A percentile compares a stretch with the other conserved stretches of the same genome.
Evolutionary conservation across 1,284 basidiomycete species (phyloP).

Genomic region (Cystobasidiaceae sp.): DNA sequence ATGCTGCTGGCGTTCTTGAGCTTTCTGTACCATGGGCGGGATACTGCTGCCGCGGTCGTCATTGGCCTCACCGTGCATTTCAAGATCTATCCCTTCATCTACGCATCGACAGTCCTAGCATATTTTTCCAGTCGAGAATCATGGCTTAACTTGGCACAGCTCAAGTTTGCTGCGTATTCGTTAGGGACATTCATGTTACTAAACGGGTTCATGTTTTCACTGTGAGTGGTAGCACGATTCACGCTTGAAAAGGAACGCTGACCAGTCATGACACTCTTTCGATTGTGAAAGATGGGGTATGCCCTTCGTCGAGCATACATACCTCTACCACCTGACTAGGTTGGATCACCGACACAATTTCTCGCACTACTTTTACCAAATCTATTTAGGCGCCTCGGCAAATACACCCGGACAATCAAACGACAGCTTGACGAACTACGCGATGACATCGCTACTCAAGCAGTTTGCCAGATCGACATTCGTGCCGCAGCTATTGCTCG

Average conservation of each 20-base stretch:
- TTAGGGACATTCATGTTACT: conserved; percentile 64
- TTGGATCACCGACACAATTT: conserved; percentile 98
- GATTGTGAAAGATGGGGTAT: conserved; percentile 70
- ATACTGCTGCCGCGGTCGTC: conserved; percentile 57
- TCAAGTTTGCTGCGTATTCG: conserved; percentile 65
- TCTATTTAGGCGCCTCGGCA: conserved; percentile 58
- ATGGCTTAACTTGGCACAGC: conserved; percentile 52
- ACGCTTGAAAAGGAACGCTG: too few relatives aligned
- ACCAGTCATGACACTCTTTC: too few relatives aligned
- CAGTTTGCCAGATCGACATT: conserved; percentile 41
- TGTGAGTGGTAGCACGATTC: conserved; percentile 63
- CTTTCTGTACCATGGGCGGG: conserved; percentile 51
- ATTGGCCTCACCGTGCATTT: conserved; percentile 79
- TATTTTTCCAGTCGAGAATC: conserved; percentile 50
- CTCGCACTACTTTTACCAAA: conserved; percentile 91
- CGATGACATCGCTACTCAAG: conserved; percentile 33
- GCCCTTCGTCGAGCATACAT: conserved; percentile 85
- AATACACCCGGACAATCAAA: conserved; percentile 44
- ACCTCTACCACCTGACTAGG: conserved; percentile 84
- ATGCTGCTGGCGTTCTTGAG: conserved; percentile 70
- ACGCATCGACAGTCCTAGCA: conserved; percentile 69
- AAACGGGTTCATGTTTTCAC: conserved; percentile 62
- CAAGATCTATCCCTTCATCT: conserved; percentile 94
- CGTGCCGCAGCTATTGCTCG: conserved; percentile 58
- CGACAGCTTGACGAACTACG: conserved; percentile 41